phyloP scores from a whole-genome alignment of 805 yeast genomes.

The Pichia cabralensis region DNA sequence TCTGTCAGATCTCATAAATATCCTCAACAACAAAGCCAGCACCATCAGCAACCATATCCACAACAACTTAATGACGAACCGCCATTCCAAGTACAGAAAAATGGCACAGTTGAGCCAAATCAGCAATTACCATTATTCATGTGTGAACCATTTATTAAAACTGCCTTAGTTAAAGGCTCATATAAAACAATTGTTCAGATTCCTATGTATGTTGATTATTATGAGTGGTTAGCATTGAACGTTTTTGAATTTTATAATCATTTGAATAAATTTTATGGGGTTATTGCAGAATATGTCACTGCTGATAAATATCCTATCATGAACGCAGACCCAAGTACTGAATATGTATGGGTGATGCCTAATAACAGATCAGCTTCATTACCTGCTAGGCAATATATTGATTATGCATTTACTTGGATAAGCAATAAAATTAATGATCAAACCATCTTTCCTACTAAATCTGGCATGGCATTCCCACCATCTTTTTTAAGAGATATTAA shows the following conservation, averaged over 20 bases:
- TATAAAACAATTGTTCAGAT: slow-evolving; percentile 91
- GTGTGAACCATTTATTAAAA: slow-evolving; percentile 87
- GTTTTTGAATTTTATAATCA: slow-evolving; percentile 83
- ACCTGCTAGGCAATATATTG: slow-evolving; percentile 91
- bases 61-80: slow-evolving; percentile 25
- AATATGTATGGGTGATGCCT: slow-evolving; percentile 77
- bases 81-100: slow-evolving; percentile 14
- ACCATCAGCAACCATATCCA: slow-evolving; percentile 20
- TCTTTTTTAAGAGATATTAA: slow-evolving; percentile 73
- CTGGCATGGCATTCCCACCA: slow-evolving; percentile 84
- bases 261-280: slow-evolving; percentile 79
- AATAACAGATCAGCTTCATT: slow-evolving; percentile 67
- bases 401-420: slow-evolving; percentile 85
- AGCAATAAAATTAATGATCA: slow-evolving; percentile 82
- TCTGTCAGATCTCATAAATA: slow-evolving; percentile 26
- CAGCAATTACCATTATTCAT: slow-evolving; percentile 53
- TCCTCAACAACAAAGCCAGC: slow-evolving; percentile 8
- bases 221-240: slow-evolving; percentile 94
- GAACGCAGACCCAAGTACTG: slow-evolving; percentile 92
- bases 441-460: slow-evolving; percentile 81
- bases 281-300: slow-evolving; percentile 84
- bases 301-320: slow-evolving; percentile 85
- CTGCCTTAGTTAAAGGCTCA: slow-evolving; percentile 93
- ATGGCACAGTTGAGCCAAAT: slow-evolving; percentile 11
- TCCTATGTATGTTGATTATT: slow-evolving; percentile 88